Evolutionary conservation across 352 stramenopile genomes (phyloP).

Genomic region (Pythium utonaiense): DNA sequence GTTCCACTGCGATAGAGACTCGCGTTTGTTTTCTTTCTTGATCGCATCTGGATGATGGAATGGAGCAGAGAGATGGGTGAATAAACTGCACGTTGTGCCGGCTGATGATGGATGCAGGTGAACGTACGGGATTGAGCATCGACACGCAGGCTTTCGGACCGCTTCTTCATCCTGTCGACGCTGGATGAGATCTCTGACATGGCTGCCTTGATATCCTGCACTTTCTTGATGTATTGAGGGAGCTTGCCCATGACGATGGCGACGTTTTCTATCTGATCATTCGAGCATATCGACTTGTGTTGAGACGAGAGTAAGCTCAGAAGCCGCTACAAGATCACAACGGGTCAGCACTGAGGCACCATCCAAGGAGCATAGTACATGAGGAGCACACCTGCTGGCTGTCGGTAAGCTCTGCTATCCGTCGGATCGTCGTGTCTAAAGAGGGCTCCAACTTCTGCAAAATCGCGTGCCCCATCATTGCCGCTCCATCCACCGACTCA

Average conservation of each 20-base stretch:
- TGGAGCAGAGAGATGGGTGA: too few species aligned
- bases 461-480: constrained; percentile 55
- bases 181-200: constrained; percentile 57
- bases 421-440: constrained; percentile 60
- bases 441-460: constrained; percentile 52
- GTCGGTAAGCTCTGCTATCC: constrained; percentile 65
- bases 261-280: constrained; percentile 55
- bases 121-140: constrained; percentile 74
- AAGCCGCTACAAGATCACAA: constrained; percentile 32
- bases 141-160: constrained; percentile 60
- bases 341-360: not conserved
- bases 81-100: too few species aligned
- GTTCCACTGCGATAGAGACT: constrained; percentile 72
- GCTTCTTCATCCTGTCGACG: constrained; percentile 70
- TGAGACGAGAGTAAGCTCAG: constrained; percentile 46
- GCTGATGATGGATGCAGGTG: not conserved
- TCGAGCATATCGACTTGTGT: constrained; percentile 45
- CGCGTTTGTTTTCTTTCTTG: constrained; percentile 78
- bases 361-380: not conserved
- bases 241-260: constrained; percentile 67
- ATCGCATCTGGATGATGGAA: constrained; percentile 48
- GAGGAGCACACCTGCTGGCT: constrained; percentile 30
- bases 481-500: constrained; percentile 37
- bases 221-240: constrained; percentile 61
- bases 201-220: constrained; percentile 55